Base-by-base conservation (phyloP, 2,329 filamentous ascomycete species). In the Penicillium glabrum region DNA sequence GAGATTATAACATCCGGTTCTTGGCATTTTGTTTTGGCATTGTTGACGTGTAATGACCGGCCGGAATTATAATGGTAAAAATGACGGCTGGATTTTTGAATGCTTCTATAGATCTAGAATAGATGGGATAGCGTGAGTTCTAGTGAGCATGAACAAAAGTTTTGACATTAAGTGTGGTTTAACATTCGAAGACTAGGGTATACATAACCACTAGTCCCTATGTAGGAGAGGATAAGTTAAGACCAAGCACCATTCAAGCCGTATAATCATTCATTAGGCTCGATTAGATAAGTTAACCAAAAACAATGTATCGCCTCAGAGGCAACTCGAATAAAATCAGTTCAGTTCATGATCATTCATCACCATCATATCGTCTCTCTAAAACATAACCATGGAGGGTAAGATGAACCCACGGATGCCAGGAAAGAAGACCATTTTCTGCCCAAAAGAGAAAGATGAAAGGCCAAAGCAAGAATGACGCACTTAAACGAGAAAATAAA, bases 361-460 rank as follows among this genome's bases (percentile, higher is more conserved):
- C 65, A 66, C 62, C 63, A 61, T 65, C 58, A 65, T 66, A 62
- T 66, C 64, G 56, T 66, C 64, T 66, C 63, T 66, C 62, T 66
- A 65, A 60, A 59, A 60, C 55, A 64, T 47, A 58, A 54, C 50
- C 52, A 64, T 29, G 46, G 33, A 47, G 53, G 41, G 41, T 51
- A 29, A 44, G 47, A 41, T 33, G 37, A 53, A 45, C 29, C 51
- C 51, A 53, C 35, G 54, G 19, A 61, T 35, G 48, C 53, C 48
- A 57, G 54, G 35, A 52, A 55, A 53, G 54, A 52, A 50, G 47
- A 52, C 46, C 60, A 54, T 57, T 64, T 64, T 63, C 51, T 52
- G 46, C 56, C 53, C 53, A 44, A 35, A 39, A 46, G 23, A 51
- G 46, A 51, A 46, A 51, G 47, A 56, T 33, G 37, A 53, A 46